These are phyloP conservation scores for Rhizopogon vinicolor DNA, from an alignment of 768 basidiomycete species.

Conservation along the genomic window DNA sequence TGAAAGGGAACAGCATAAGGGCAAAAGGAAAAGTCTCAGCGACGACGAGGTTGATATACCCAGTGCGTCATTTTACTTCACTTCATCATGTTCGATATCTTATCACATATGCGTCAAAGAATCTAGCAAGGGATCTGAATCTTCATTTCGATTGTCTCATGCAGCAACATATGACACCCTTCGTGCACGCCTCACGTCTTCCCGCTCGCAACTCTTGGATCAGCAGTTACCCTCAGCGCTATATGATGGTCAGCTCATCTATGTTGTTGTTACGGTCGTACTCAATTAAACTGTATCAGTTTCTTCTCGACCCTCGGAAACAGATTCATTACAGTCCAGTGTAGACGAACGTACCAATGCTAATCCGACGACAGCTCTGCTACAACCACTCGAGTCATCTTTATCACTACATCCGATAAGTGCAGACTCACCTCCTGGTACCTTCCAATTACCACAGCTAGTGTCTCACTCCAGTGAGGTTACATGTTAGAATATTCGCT, in stretches of 20 bases:
- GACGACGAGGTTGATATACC: constrained; percentile 62
- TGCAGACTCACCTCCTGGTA: constrained; percentile 49
- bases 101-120: constrained; percentile 12
- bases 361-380: constrained; percentile 25
- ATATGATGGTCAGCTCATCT: constrained; percentile 30
- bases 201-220: constrained; percentile 33
- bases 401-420: constrained; percentile 42
- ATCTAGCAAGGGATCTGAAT: constrained; percentile 21
- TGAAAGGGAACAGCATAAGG: constrained; percentile 40
- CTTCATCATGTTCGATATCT: constrained; percentile 5
- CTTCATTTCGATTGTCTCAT: constrained; percentile 39
- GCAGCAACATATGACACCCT: constrained; percentile 44
- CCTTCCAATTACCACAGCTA: constrained; percentile 49
- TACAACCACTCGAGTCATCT: constrained; percentile 35
- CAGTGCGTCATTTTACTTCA: constrained; percentile 34
- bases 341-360: constrained; percentile 13
- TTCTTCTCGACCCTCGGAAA: constrained; percentile 3
- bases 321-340: constrained; percentile 9
- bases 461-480: constrained; percentile 53
- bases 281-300: neutral
- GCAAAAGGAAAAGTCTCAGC: constrained; percentile 55
- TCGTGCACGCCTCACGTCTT: constrained; percentile 39
- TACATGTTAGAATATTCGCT: neutral
- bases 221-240: constrained; percentile 26
- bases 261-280: neutral